These are phyloP conservation scores for Naematelia aurantialba DNA, from an alignment of 768 basidiomycete genomes.

Conservation along the genomic window DNA sequence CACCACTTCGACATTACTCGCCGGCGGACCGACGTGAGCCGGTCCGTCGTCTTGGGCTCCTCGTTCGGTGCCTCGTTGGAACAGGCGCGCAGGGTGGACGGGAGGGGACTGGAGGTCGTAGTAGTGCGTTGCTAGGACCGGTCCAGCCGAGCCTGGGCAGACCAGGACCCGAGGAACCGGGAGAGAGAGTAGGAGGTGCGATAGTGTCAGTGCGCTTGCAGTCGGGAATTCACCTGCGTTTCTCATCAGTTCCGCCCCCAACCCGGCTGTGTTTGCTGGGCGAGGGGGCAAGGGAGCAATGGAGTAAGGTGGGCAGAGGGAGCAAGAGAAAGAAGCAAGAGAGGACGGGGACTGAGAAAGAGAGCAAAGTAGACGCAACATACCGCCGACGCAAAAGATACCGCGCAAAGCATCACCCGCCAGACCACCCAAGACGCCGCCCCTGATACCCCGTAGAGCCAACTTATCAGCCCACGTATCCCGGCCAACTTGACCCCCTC, in stretches of 20 bases:
- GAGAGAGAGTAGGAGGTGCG: slow-evolving; percentile 71
- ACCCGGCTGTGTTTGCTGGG: no score
- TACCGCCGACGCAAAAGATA: slow-evolving; percentile 72
- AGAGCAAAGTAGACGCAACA: background rate
- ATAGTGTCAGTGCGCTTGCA: slow-evolving; percentile 48
- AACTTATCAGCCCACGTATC: slow-evolving; percentile 76
- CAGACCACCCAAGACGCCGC: slow-evolving; percentile 59
- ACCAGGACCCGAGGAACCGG: slow-evolving; percentile 64
- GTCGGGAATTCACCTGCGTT: slow-evolving; percentile 21
- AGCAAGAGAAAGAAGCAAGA: no score
- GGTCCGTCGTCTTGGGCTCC: slow-evolving; percentile 1
- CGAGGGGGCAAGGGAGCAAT: no score
- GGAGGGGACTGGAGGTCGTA: slow-evolving; percentile 69
- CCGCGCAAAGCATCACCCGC: slow-evolving; percentile 63
- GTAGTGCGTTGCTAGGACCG: slow-evolving; percentile 75
- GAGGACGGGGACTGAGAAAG: background rate
- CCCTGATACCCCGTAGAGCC: slow-evolving; percentile 67
- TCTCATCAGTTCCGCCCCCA: no score
- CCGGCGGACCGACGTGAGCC: slow-evolving; percentile 70
- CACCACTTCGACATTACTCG: slow-evolving; percentile 79
- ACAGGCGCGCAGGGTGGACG: slow-evolving; percentile 7
- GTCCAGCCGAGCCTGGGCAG: slow-evolving; percentile 64
- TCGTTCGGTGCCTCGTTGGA: no score
- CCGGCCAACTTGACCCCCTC: slow-evolving; percentile 70
- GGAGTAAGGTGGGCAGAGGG: no score